Evolutionary conservation across 1,284 basidiomycete species (phyloP), one percentile per base, ranked within the genome.

Genomic region (Farysia itapuensis): DNA sequence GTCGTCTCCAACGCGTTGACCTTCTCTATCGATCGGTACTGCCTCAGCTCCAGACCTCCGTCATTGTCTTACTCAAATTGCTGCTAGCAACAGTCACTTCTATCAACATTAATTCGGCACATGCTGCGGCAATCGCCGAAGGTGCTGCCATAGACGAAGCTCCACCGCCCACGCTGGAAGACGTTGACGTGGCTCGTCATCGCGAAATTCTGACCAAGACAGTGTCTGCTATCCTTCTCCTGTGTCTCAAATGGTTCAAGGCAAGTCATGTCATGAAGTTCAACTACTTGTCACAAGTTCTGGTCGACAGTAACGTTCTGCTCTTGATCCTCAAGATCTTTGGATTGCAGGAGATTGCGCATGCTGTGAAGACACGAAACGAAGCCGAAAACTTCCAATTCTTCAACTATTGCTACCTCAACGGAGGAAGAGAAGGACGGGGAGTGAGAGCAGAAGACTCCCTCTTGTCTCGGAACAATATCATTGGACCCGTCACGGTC

Each of bases 191-290:
- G 30, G 86, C 86, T 25, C 85, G 95, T 5, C 95, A 98, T 78
- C 88, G 95, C 28, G 95, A 99, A 78, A 95, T 99, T 67, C 94
- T 90, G 0, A 91, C 90, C 5, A 98, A 99, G 78, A 92, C 91
- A 0, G 89, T 97, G 6, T 96, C 93, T 15, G 92, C 93, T 1
- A 95, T 98, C 57, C 77, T 99, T 14, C 80, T 98, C 2, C 79
- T 97, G 29, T 84, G 88, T 3, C 78, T 98, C 59, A 96, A 96
- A 75, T 99, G 95, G 95, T 96, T 97, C 83, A 98, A 97, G 78
- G 89, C 89, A 16, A 69, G 64, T 30, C 72, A 98, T 79, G 86
- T 88, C 23, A 93, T 99, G 87, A 98, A 98, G 77, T 97, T 96
- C 76, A 93, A 98, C 78, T 91, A 96, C 78, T 82, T 99, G 23